phyloP scores from a whole-genome alignment of 2,329 filamentous ascomycete genomes.

The Aspergillus ruber region DNA sequence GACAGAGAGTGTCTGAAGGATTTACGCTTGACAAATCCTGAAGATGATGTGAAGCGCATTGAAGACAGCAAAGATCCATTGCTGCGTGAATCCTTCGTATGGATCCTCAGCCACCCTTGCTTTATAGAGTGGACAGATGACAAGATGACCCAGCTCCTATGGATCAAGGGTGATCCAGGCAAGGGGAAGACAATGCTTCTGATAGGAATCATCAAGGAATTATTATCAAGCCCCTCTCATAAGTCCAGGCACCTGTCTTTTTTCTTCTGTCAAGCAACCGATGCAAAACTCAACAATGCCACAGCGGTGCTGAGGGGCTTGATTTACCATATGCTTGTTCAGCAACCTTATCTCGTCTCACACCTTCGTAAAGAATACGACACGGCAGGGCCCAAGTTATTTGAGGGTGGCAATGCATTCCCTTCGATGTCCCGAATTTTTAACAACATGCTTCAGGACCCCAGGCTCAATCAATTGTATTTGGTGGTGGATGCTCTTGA shows the following conservation, averaged over 20 bases:
- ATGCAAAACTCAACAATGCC: neutral
- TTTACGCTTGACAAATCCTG: conserved; percentile 8
- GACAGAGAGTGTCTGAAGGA: neutral
- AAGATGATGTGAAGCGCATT: conserved; percentile 16
- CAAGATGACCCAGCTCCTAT: conserved; percentile 2
- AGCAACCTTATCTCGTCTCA: conserved; percentile 4
- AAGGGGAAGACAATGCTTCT: conserved; percentile 16
- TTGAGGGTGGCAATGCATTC: conserved; percentile 4
- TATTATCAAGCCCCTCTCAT: neutral
- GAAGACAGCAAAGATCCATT: conserved; percentile 13
- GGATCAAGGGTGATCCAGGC: conserved; percentile 12
- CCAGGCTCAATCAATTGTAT: neutral
- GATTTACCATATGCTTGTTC: conserved; percentile 1
- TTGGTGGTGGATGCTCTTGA: conserved; percentile 3
- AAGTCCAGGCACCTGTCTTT: conserved; percentile 8
- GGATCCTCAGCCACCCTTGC: neutral
- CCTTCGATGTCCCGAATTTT: conserved; percentile 1
- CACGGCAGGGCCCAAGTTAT: neutral
- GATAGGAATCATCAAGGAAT: conserved; percentile 8
- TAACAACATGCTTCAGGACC: conserved; percentile 1
- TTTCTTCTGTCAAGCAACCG: conserved; percentile 31
- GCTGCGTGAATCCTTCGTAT: neutral
- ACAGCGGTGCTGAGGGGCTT: conserved; percentile 1
- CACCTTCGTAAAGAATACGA: conserved; percentile 3
- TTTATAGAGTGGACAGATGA: neutral